Base-by-base conservation (phyloP, 176 grass and related monocot species). In the Bonia amplexicaulis region DNA sequence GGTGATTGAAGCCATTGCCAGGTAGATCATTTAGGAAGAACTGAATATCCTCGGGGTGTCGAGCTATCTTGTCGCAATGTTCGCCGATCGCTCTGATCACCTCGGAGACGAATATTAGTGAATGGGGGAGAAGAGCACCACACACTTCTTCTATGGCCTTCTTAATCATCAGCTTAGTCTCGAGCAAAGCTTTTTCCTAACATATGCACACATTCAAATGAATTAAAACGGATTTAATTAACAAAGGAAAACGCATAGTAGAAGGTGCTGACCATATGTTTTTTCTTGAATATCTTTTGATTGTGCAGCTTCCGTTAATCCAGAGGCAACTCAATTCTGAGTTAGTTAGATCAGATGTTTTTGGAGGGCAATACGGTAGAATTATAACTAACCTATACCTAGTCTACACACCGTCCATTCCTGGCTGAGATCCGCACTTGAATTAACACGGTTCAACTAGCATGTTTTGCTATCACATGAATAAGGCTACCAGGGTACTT, bases 1-100 rank as follows among this genome's bases (percentile, higher is more conserved):
- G 71, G 23, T 66, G n/a, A 73, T 94, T 94, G 72, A 94, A 94
- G 69, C 92, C 92, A 12, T 80, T 94, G 22, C 71, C 66, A 0
- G 87, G 67, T 4, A 92, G 90, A 37, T 94, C 92, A 42, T 94
- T 94, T 51, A 92, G 70, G 81, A 94, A 92, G 87, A 94, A 94
- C 81, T 88, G 89, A 31, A 94, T 14, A 66, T 94, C 81, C 46
- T 40, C 37, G 0, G n/a, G 66, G 6, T 49, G 26, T 3, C 54
- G 75, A n/a, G 23, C 37, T 6, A 39, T 33, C 31, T 12, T 47
- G 12, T 15, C 25, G 17, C 85, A 61, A 25, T 55, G 26, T 25
- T 72, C 39, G 0, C n/a, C 46, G 11, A 86, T 58, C 1, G 55
- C 35, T 14, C 70, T 39, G 10, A 86, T 85, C 49, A 80, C 87